phyloP scores from a whole-genome alignment of 352 stramenopile species.

The Bremia lactucae region DNA sequence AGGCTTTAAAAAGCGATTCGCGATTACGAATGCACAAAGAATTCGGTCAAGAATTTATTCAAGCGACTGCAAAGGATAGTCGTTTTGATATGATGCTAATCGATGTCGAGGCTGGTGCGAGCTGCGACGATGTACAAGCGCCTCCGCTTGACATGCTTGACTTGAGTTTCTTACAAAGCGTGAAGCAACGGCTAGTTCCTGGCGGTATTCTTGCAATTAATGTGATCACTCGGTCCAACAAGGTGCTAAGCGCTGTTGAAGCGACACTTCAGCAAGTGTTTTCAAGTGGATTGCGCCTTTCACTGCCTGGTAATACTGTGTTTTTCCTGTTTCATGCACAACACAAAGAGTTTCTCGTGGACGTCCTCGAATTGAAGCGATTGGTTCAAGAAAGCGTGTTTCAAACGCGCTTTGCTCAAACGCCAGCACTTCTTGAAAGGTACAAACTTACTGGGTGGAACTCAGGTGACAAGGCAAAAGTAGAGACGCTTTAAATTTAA shows the following conservation, averaged over 20 bases:
- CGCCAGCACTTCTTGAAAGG: conserved; percentile 12
- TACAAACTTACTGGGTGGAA: conserved; percentile 9
- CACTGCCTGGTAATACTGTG: conserved; percentile 25
- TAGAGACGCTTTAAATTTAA: too few species aligned
- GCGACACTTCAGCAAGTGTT: conserved; percentile 21
- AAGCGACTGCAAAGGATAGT: conserved; percentile 4
- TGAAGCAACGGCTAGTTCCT: conserved; percentile 19
- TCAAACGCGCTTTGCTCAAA: conserved; percentile 18
- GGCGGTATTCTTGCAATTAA: conserved; percentile 43
- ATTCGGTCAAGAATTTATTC: conserved; percentile 37
- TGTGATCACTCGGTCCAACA: conserved; percentile 36
- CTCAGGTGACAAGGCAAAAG: too few species aligned
- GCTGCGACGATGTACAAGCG: conserved; percentile 23
- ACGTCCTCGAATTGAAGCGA: conserved; percentile 5
- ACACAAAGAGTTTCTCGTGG: neutral
- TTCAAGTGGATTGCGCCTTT: conserved; percentile 17
- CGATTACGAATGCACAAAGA: conserved; percentile 30
- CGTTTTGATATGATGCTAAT: conserved; percentile 40
- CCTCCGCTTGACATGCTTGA: conserved; percentile 35
- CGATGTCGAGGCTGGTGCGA: conserved; percentile 52
- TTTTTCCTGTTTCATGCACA: conserved; percentile 32
- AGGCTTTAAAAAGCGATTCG: conserved; percentile 10
- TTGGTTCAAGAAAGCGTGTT: conserved; percentile 11
- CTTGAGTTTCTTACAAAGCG: conserved; percentile 19
- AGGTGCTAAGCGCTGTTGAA: conserved; percentile 20